Evolutionary conservation across 768 basidiomycete species (phyloP), one percentile per base, ranked within the genome.

Genomic region (Boletus edulis): DNA sequence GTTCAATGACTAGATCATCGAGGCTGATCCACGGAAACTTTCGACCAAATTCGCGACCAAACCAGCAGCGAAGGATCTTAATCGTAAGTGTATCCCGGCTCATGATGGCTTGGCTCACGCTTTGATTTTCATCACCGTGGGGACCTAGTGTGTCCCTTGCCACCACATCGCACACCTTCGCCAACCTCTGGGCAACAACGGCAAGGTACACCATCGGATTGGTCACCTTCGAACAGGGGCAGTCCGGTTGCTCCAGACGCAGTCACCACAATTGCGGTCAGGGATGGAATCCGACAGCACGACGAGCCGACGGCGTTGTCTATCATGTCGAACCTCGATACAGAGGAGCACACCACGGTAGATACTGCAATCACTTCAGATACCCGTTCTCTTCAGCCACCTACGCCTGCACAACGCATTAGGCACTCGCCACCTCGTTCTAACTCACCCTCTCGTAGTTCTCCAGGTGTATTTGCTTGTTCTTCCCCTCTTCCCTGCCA

Each of bases 171-270:
- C 34, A 60, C 55, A n/a, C 52, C 56, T 24, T 51, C 58, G 8
- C 55, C 53, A 10, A 32, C 51, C 22, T 37, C 58, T n/a, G 31
- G 27, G 32, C 31, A 22, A 13, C 58, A 13, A 40, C 49, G 17
- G 13, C 62, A 62, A 58, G 67, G 61, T 31, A 71, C 69, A 6
- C 71, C 69, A n/a, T 59, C 71, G n/a, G 51, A 69, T 27, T 71
- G 69, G 69, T 67, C 71, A 10, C 51, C 44, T 34, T 71, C 71
- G 11, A 46, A 52, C 11, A 59, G 57, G 18, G 62, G 65, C 8
- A 71, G 60, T 50, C 54, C 62, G 4, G 15, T 47, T 38, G 27
- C 46, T 43, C 29, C 31, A 32, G 56, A 44, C 9, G 35, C 39
- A 22, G 34, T 34, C 13, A 10, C 34, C 14, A 15, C 18, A 34